Evolutionary conservation across 2,329 filamentous ascomycete genomes (phyloP), one percentile per base, ranked within the genome.

Genomic region (Akanthomyces lecanii): DNA sequence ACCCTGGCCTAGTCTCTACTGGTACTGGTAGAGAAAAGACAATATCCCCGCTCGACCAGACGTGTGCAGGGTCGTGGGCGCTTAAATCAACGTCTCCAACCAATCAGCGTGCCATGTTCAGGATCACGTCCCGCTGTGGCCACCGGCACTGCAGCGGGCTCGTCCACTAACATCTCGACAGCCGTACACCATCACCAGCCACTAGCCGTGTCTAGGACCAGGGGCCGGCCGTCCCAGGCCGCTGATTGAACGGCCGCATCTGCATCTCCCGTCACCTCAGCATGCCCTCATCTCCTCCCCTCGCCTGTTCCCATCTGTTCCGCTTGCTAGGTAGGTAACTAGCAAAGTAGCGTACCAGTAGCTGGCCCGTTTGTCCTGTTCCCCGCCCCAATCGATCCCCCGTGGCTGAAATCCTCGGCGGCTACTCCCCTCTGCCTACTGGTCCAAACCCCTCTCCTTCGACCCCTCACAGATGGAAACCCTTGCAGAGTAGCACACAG

Each of bases 1-100:
- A 14, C 38, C 38, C 38, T 16, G 4, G 12, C 14, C 38, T 16
- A 16, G 33, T 12, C 33, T 21, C 21, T 21, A 21, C 21, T 21
- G 21, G 21, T 21, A 21, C 21, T 21, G 30, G 30, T 33, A 11
- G 14, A 14, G 38, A 40, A 16, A 16, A 40, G 2, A 40, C 38
- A 40, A 16, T 40, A 40, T 40, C 38, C 38, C 38, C 38, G 38
- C 38, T 40, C 38, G 12, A 14, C 12, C 6, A 36, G 14, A 40
- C 36, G 1, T 40, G 55, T 50, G 38, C 44, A 63, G 44, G 52
- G 61, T 59, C 30, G 54, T 58, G 54, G 56, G 62, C 62, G 62
- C 62, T 60, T 63, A 63, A 30, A 54, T 21, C n/a, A 59, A 23
- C 48, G 33, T n/a, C 21, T 8, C 12, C 48, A 54, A 40, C 62